phyloP scores from a whole-genome alignment of 768 basidiomycete species.

The Suillus spraguei region DNA sequence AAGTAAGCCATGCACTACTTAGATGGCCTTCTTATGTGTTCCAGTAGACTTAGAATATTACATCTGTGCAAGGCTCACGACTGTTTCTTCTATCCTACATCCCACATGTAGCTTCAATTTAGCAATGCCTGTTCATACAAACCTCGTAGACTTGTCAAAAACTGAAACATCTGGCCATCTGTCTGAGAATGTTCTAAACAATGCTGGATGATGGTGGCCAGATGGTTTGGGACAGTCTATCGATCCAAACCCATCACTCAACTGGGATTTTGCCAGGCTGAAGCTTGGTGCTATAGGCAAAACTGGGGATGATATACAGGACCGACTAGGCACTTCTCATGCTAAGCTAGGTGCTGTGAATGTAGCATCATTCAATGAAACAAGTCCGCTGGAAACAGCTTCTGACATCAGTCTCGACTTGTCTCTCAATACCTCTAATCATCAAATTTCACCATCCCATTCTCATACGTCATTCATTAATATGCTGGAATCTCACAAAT shows the following conservation, averaged over 20 bases:
- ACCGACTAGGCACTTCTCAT: slow-evolving; percentile 66
- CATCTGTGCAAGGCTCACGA: slow-evolving; percentile 37
- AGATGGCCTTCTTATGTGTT: no score
- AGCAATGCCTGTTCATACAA: slow-evolving; percentile 52
- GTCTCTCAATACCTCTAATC: slow-evolving; percentile 65
- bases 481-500: slow-evolving; percentile 63
- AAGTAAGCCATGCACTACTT: no score
- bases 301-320: slow-evolving; percentile 48
- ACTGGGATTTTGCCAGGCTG: slow-evolving; percentile 75
- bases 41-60: no score
- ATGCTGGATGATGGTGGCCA: slow-evolving; percentile 60
- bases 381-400: slow-evolving; percentile 73
- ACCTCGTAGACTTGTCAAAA: slow-evolving; percentile 23
- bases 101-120: no score
- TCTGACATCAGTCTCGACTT: slow-evolving; percentile 74
- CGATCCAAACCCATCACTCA: slow-evolving; percentile 53
- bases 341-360: slow-evolving; percentile 54
- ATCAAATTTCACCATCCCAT: slow-evolving; percentile 67
- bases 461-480: slow-evolving; percentile 83
- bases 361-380: slow-evolving; percentile 60
- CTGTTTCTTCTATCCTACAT: slow-evolving; percentile 35
- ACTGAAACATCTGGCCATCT: slow-evolving; percentile 26
- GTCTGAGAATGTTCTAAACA: slow-evolving; percentile 42
- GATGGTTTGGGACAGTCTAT: slow-evolving; percentile 63
- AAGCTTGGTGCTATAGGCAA: slow-evolving; percentile 64